Evolutionary conservation across 306 rosid genomes (phyloP).

Genomic region (Sindora glabra): DNA sequence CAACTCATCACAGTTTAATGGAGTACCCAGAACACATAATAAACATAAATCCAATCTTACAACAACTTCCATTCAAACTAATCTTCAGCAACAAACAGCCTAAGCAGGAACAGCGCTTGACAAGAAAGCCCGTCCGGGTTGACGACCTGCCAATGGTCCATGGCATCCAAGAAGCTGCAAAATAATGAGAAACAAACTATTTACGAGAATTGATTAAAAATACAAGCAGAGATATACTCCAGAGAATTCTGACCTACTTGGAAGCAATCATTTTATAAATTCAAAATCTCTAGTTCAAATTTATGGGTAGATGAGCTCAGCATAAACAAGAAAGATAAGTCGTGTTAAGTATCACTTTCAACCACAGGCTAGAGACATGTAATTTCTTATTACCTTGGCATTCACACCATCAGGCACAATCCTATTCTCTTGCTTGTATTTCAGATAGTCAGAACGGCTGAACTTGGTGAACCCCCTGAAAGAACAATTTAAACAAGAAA

Average conservation of each 20-base stretch:
- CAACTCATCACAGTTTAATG: not conserved
- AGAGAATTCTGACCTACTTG: not conserved
- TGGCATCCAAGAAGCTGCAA: constrained; percentile 74
- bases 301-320: too few relatives aligned
- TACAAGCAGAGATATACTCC: not conserved
- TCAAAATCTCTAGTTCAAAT: too few relatives aligned
- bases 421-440: constrained; percentile 42
- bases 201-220: too few relatives aligned
- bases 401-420: constrained; percentile 56
- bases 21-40: not conserved
- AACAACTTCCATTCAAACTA: not conserved
- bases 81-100: not conserved
- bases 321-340: too few relatives aligned
- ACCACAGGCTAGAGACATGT: not conserved
- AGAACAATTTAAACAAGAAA: not conserved
- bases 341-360: too few relatives aligned
- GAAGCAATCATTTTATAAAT: too few relatives aligned
- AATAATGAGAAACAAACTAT: too few relatives aligned
- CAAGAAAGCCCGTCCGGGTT: constrained; percentile 50
- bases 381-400: constrained; percentile 45
- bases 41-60: constrained; percentile 7
- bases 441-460: constrained; percentile 49
- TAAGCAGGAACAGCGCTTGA: constrained; percentile 17
- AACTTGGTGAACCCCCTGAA: constrained; percentile 74
- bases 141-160: constrained; percentile 50